These are phyloP conservation scores for Coemansia linderi DNA, from an alignment of 371 early-diverging fungal species.

Conservation along the genomic window DNA sequence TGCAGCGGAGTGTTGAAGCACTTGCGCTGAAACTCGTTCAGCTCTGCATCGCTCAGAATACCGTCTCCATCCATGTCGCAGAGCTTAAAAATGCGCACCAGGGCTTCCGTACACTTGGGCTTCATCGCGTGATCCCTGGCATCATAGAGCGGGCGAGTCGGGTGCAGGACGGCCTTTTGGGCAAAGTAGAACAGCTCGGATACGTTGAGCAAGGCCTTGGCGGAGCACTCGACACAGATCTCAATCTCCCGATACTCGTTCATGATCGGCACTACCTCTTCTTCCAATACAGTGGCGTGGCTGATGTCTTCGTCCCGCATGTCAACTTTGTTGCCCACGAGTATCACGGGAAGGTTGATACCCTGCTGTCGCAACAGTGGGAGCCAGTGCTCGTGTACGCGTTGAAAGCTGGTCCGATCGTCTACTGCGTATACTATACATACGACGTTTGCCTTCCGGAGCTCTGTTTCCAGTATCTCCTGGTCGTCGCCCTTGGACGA, in stretches of 20 bases:
- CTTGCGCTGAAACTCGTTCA: slow-evolving; percentile 95
- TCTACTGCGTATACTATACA: slow-evolving; percentile 93
- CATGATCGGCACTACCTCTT: slow-evolving; percentile 95
- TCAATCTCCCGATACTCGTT: slow-evolving; percentile 98
- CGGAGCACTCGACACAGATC: slow-evolving; percentile 95
- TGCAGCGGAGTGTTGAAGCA: slow-evolving; percentile 94
- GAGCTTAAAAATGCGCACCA: slow-evolving; percentile 89
- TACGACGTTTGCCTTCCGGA: slow-evolving; percentile 93
- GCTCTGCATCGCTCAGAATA: slow-evolving; percentile 84
- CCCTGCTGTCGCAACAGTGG: slow-evolving; percentile 89
- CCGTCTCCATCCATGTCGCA: slow-evolving; percentile 94
- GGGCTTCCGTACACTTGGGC: slow-evolving; percentile 85
- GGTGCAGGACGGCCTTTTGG: slow-evolving; percentile 96
- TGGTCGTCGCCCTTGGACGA: slow-evolving; percentile 81
- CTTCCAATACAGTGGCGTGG: slow-evolving; percentile 75
- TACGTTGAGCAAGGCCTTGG: slow-evolving; percentile 90
- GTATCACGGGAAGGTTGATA: slow-evolving; percentile 90
- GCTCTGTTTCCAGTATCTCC: slow-evolving; percentile 84
- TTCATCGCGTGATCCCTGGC: slow-evolving; percentile 88
- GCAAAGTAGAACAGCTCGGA: slow-evolving; percentile 99
- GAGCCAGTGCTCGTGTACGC: slow-evolving; percentile 87
- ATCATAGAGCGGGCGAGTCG: slow-evolving; percentile 94
- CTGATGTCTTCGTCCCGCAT: slow-evolving; percentile 75
- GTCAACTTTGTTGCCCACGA: slow-evolving; percentile 98
- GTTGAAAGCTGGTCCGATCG: slow-evolving; percentile 78